phyloP scores from a whole-genome alignment of 176 grass and related monocot species.

The Triticum timopheevii region DNA sequence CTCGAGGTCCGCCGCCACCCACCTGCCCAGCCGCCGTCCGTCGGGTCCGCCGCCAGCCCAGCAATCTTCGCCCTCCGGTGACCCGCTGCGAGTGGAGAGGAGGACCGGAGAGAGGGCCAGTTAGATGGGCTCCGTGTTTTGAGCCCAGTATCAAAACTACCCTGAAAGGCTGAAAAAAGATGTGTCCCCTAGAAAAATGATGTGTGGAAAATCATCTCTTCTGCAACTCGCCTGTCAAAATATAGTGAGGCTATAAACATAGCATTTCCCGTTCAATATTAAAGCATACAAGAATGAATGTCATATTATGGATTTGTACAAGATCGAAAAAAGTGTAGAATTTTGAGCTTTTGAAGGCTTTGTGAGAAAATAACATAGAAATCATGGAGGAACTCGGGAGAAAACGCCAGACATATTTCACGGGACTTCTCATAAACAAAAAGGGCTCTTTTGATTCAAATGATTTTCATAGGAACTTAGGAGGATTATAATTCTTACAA shows the following conservation, averaged over 20 bases:
- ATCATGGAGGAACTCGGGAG: not conserved
- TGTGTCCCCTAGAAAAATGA: no score
- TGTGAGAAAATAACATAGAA: not conserved
- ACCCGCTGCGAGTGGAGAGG: not conserved
- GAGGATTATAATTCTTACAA: no score
- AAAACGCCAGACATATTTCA: no score
- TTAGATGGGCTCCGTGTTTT: not conserved
- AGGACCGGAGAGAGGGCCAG: not conserved
- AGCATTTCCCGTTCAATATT: no score
- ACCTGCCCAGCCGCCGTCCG: conserved; percentile 28
- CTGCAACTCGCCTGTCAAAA: no score
- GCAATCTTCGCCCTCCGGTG: not conserved
- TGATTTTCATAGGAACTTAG: no score
- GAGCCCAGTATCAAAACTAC: not conserved
- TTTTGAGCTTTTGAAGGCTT: not conserved
- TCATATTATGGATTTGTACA: not conserved
- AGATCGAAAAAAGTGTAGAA: not conserved
- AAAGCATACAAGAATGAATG: not conserved
- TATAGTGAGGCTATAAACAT: no score
- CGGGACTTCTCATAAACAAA: no score
- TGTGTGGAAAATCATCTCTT: no score
- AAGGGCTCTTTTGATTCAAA: no score
- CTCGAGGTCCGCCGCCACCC: conserved; percentile 27
- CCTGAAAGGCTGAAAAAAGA: not conserved
- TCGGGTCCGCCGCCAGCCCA: not conserved